Percentiles rank a stretch among this genome's conserved stretches.
phyloP scores from a whole-genome alignment of 352 stramenopile species.

The Globisporangium rhizosaccharum region DNA sequence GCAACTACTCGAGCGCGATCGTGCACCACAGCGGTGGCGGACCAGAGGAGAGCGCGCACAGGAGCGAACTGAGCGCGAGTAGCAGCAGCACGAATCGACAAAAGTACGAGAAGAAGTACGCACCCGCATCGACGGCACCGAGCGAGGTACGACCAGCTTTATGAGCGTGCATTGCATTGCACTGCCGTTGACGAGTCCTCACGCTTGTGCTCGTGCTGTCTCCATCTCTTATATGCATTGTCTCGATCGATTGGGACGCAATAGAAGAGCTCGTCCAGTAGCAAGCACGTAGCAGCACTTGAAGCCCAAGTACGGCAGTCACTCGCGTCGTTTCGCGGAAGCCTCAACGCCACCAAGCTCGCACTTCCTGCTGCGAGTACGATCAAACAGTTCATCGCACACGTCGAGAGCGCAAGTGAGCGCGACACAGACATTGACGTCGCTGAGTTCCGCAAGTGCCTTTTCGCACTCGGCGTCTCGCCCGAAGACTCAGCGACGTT shows the following conservation, averaged over 20 bases:
- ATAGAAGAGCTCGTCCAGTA: not conserved
- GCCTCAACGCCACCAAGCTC: constrained; percentile 1
- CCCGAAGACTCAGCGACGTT: constrained; percentile 25
- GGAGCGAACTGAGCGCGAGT: not conserved
- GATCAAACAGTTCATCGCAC: constrained; percentile 24
- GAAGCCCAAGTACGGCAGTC: constrained; percentile 21
- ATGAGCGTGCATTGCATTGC: not conserved
- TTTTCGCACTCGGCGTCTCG: constrained; percentile 27
- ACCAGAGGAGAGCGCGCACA: not conserved
- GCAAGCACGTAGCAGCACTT: constrained; percentile 17
- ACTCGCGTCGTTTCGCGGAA: constrained; percentile 17
- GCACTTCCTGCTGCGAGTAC: constrained; percentile 20
- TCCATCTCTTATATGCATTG: no score
- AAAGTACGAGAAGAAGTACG: constrained; percentile 4
- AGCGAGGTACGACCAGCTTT: not conserved
- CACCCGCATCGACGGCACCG: not conserved
- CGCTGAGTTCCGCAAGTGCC: constrained; percentile 26
- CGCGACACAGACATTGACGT: constrained; percentile 16
- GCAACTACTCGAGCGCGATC: not conserved
- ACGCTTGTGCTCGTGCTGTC: no score
- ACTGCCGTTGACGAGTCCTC: not conserved
- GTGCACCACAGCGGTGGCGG: not conserved
- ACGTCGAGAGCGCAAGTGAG: constrained; percentile 11
- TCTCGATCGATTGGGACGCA: not conserved
- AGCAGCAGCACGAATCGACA: not conserved